phyloP scores from a whole-genome alignment of 768 basidiomycete species.

The Suillus cothurnatus region DNA sequence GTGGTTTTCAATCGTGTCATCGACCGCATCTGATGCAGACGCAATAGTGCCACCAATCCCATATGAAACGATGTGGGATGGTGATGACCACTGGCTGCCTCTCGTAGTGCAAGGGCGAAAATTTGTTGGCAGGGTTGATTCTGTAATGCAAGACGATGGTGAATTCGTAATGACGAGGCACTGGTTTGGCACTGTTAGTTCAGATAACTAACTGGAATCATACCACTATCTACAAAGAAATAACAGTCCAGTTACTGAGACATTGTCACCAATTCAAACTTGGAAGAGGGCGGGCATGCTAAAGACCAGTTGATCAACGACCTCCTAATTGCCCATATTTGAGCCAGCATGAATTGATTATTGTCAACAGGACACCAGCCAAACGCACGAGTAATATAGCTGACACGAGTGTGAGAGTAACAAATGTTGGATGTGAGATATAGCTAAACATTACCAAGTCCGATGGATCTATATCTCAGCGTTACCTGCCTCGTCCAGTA shows the following conservation, averaged over 20 bases:
- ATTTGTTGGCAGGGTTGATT: slow-evolving; percentile 55
- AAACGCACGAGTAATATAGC: not conserved
- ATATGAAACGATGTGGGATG: slow-evolving; percentile 58
- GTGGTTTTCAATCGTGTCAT: slow-evolving; percentile 58
- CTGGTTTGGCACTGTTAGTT: slow-evolving; percentile 67
- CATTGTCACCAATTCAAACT: not conserved
- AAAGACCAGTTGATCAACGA: not conserved
- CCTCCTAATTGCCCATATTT: not conserved
- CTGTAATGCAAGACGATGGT: slow-evolving; percentile 81
- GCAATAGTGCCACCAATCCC: slow-evolving; percentile 50
- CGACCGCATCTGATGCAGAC: not conserved
- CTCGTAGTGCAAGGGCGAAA: slow-evolving; percentile 45
- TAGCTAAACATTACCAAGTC: not conserved
- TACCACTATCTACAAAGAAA: not conserved
- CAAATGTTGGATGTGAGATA: not conserved
- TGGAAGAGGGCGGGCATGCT: not conserved
- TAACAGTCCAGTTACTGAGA: not conserved
- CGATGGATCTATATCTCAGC: slow-evolving; percentile 42
- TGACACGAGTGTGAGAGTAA: not conserved
- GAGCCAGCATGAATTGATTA: not conserved
- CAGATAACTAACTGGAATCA: not conserved
- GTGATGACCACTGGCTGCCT: slow-evolving; percentile 72
- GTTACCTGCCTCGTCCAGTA: slow-evolving; percentile 54
- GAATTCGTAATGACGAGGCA: slow-evolving; percentile 69
- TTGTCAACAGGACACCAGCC: not conserved